Evolutionary conservation across 2,329 filamentous ascomycete species (phyloP).

Genomic region (Verticillium albo-atrum): DNA sequence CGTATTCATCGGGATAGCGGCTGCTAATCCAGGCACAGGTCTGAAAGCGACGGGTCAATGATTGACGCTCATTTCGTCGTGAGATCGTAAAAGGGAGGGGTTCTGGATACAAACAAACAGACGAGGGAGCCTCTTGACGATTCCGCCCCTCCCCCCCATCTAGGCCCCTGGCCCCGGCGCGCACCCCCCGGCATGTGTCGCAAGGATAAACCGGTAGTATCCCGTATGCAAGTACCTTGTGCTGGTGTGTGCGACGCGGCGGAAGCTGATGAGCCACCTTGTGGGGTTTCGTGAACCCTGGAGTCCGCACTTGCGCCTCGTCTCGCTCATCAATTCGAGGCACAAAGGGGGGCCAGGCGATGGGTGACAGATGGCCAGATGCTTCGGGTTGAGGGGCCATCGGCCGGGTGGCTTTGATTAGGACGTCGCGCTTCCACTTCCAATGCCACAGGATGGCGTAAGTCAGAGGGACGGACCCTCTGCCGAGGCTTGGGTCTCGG

Average conservation of each 20-base stretch:
- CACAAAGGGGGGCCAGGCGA: neutral
- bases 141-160: neutral
- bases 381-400: neutral
- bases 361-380: neutral
- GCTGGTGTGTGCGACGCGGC: neutral
- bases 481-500: neutral
- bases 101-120: neutral
- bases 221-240: neutral
- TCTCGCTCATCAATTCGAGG: neutral
- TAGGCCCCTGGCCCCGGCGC: neutral
- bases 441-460: neutral
- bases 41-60: neutral
- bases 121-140: neutral
- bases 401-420: neutral
- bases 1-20: neutral
- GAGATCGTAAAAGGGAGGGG: neutral
- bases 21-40: neutral
- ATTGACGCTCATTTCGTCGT: neutral
- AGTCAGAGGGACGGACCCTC: neutral
- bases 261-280: neutral
- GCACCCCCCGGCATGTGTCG: neutral
- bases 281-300: neutral
- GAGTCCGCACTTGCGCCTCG: neutral
- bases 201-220: neutral
- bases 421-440: neutral